Conservation (phyloP, 345 rosid genomes). For the Linum tenue region DNA sequence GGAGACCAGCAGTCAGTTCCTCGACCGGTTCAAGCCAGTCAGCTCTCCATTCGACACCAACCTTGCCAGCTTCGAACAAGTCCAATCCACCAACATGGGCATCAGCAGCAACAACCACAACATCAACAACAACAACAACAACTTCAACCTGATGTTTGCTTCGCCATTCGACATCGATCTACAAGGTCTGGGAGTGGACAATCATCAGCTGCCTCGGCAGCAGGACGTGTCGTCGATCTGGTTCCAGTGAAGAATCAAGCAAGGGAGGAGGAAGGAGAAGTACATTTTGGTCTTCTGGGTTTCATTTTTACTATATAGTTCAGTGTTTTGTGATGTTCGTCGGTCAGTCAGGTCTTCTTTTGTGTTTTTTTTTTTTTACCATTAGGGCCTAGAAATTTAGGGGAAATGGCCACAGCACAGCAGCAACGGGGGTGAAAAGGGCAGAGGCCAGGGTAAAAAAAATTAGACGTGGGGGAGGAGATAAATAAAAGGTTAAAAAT, state of each 20-base stretch:
- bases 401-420: not conserved
- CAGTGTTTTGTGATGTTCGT: not conserved
- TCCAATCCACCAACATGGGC: slow-evolving; percentile 26
- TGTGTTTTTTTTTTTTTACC: too few species aligned
- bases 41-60: too few species aligned
- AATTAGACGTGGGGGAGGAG: not conserved
- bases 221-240: slow-evolving; percentile 57
- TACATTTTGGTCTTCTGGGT: not conserved
- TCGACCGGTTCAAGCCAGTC: too few species aligned
- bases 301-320: not conserved
- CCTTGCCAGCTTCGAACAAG: slow-evolving; percentile 16
- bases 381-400: not conserved
- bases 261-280: not conserved
- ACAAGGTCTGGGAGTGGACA: slow-evolving; percentile 35
- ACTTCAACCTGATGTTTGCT: slow-evolving; percentile 47
- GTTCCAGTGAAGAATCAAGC: slow-evolving; percentile 31
- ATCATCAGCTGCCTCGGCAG: slow-evolving; percentile 42
- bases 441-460: not conserved
- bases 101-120: slow-evolving; percentile 16
- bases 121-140: slow-evolving; percentile 14
- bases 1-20: slow-evolving; percentile 17
- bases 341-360: not conserved
- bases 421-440: not conserved
- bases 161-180: slow-evolving; percentile 65
- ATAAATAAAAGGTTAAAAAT: not conserved